Percentiles rank a stretch among this genome's conserved stretches.
phyloP scores from a whole-genome alignment of 768 basidiomycete species.

The Pulveroboletus sp. region DNA sequence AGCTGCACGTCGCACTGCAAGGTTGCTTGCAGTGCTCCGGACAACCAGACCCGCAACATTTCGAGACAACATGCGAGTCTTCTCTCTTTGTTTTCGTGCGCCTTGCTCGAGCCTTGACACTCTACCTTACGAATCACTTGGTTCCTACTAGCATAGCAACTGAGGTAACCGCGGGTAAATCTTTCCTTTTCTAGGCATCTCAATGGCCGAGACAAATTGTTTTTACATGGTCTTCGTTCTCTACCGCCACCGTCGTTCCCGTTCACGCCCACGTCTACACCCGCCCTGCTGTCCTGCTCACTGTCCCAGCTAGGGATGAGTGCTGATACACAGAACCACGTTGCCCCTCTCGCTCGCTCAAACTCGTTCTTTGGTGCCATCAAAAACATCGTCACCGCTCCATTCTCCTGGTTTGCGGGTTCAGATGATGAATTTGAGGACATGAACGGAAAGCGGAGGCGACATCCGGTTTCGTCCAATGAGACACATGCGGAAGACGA shows the following conservation, averaged over 20 bases:
- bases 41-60: constrained; percentile 3
- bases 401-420: constrained; percentile 51
- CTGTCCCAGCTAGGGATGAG: constrained; percentile 24
- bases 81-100: no score
- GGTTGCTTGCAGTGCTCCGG: not conserved
- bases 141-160: not conserved
- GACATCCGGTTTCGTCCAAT: constrained; percentile 30
- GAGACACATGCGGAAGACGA: constrained; percentile 29
- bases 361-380: constrained; percentile 58
- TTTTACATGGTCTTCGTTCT: constrained; percentile 21
- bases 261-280: constrained; percentile 10
- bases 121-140: no score
- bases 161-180: constrained; percentile 5
- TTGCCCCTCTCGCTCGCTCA: constrained; percentile 43
- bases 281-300: constrained; percentile 16
- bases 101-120: no score
- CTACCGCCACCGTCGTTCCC: constrained; percentile 16
- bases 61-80: constrained; percentile 16
- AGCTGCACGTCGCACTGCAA: constrained; percentile 2
- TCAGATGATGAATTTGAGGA: constrained; percentile 47
- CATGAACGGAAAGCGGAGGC: constrained; percentile 52
- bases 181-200: constrained; percentile 9
- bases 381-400: constrained; percentile 62
- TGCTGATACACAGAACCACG: constrained; percentile 25
- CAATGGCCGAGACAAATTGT: constrained; percentile 17